A percentile compares a stretch with the other conserved stretches of the same genome.
Conservation (phyloP, 2,329 filamentous ascomycete genomes). For the Metarhizium guizhouense region DNA sequence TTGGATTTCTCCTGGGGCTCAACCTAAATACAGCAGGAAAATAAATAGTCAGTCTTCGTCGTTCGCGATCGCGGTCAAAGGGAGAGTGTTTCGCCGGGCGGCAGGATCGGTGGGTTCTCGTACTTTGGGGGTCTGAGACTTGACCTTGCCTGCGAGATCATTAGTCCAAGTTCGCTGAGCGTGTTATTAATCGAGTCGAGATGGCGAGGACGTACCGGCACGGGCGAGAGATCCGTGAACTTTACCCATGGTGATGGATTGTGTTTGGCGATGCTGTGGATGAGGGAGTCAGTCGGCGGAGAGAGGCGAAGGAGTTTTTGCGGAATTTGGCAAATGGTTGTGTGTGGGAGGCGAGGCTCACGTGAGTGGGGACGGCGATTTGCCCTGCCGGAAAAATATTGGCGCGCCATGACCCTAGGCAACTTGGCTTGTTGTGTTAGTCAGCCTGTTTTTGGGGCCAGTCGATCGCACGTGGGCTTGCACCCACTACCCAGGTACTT, state of each 20-base stretch:
- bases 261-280: conserved; percentile 26
- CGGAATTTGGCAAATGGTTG: conserved; percentile 30
- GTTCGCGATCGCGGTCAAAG: conserved; percentile 6
- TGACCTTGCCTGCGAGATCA: conserved; percentile 83
- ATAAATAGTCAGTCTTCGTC: conserved; percentile 21
- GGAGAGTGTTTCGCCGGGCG: background rate
- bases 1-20: conserved; percentile 94
- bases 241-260: conserved; percentile 68
- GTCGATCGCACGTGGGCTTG: too few species aligned
- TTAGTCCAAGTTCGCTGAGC: background rate
- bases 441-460: background rate
- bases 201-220: conserved; percentile 44
- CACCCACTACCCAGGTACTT: too few species aligned
- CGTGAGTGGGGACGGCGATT: conserved; percentile 22
- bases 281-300: conserved; percentile 20
- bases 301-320: conserved; percentile 20
- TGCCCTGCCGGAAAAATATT: conserved; percentile 26
- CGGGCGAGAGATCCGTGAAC: conserved; percentile 90
- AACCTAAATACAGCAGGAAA: conserved; percentile 43
- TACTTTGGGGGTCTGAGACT: conserved; percentile 91
- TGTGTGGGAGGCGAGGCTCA: conserved; percentile 26
- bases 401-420: background rate
- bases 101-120: conserved; percentile 22
- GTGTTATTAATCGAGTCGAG: background rate
- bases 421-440: background rate